Base-by-base conservation (phyloP, 352 stramenopile species). In the Elongisporangium undulatum region DNA sequence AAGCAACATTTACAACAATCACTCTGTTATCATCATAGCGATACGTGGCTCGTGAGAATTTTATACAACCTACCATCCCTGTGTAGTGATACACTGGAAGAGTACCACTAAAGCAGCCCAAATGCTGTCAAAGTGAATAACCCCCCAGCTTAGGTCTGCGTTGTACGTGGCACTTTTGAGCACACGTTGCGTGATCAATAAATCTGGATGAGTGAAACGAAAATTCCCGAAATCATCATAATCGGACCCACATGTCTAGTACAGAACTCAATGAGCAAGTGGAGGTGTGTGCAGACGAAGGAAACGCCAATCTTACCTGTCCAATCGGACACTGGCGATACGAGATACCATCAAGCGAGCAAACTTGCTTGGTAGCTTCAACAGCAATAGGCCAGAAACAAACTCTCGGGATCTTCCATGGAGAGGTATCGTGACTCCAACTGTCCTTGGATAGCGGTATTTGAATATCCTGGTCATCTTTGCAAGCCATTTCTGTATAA, bases 341-440 rank as follows among this genome's bases (percentile, higher is more conserved):
- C 3, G 67, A 58, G 2, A 51, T 51, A 12, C 69, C 58, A 17
- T 68, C 50, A 4, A 85, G 52, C 48, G 88, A 90, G 41, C 93
- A 89, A 0, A 83, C 74, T 55, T 80, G 73, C 48, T 65, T 59
- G 6, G 64, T 62, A 3, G 61, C 64, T 63, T 98, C 88, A 2
- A 80, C 56, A 54, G 96, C 87, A 51, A 97, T 63, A 4, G 90
- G 90, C 92, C 92, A 98, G 63, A 93, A 96, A 60, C 91, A 98
- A 45, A 91, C 48, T 34, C 82, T 74, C 38, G 82, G 69, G 0
- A 16, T 84, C 52, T 49, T 73, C 81, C 78, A 90, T 16, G 73
- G 67, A 9, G 75, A 84, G 1, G 68, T 69, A 50, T 82, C 71
- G 19, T 86, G 78, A 1, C 71, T 82, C 76, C 74, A 86, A 0